These are phyloP conservation scores for Kazachstania kunashirensis DNA, from an alignment of 805 yeast species.

Conservation along the genomic window DNA sequence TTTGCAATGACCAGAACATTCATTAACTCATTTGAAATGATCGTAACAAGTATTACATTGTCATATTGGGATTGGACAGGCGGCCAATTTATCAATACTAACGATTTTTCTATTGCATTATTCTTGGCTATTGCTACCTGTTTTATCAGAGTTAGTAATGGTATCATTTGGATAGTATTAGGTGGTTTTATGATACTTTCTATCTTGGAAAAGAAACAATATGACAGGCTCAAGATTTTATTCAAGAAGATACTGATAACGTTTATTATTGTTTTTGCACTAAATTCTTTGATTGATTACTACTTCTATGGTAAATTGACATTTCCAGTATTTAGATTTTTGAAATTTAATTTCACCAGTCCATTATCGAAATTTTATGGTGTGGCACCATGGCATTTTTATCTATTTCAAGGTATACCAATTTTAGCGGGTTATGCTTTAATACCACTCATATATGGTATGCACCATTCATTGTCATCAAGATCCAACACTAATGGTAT, in stretches of 20 bases:
- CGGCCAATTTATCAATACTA: constrained; percentile 11
- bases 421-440: constrained; percentile 54
- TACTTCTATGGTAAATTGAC: constrained; percentile 46
- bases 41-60: constrained; percentile 56
- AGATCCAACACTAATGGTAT: constrained; percentile 4
- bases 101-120: constrained; percentile 32
- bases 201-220: constrained; percentile 7
- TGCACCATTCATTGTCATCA: constrained; percentile 11
- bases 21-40: constrained; percentile 73
- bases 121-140: constrained; percentile 51
- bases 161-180: constrained; percentile 59
- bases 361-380: constrained; percentile 81
- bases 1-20: constrained; percentile 73
- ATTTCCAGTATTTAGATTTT: constrained; percentile 59
- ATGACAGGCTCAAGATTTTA: constrained; percentile 10
- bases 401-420: constrained; percentile 75
- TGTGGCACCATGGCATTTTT: constrained; percentile 73
- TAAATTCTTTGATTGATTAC: constrained; percentile 44
- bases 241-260: constrained; percentile 17
- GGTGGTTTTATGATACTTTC: constrained; percentile 34
- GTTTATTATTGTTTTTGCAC: constrained; percentile 20
- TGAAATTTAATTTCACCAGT: constrained; percentile 67
- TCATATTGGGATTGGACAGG: constrained; percentile 61
- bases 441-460: constrained; percentile 50
- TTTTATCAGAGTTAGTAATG: constrained; percentile 78